These are phyloP conservation scores for Penicillium lividum DNA, from an alignment of 495 filamentous ascomycete species.

Conservation along the genomic window DNA sequence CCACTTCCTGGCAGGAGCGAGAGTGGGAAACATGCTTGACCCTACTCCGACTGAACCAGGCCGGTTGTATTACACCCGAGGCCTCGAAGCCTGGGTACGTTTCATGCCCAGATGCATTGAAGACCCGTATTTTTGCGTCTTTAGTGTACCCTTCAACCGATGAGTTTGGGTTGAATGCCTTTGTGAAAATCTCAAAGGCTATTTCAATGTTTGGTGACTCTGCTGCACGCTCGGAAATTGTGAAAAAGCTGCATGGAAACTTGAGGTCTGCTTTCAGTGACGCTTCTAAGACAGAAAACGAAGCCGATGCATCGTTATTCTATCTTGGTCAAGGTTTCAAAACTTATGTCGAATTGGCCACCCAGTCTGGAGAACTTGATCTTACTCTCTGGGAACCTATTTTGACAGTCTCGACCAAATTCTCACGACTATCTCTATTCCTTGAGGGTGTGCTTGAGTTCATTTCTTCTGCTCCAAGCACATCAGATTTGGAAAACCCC, in stretches of 20 bases:
- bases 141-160: constrained; percentile 49
- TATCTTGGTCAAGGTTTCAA: constrained; percentile 51
- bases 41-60: constrained; percentile 64
- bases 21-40: constrained; percentile 69
- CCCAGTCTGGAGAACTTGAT: constrained; percentile 43
- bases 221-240: constrained; percentile 36
- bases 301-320: constrained; percentile 27
- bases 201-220: constrained; percentile 41
- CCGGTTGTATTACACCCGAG: constrained; percentile 48
- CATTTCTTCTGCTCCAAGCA: constrained; percentile 48
- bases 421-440: constrained; percentile 63
- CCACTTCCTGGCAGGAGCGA: constrained; percentile 67
- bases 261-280: constrained; percentile 28
- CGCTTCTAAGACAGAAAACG: constrained; percentile 24
- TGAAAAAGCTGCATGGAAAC: constrained; percentile 36
- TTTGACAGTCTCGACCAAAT: constrained; percentile 59
- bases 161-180: constrained; percentile 40
- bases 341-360: constrained; percentile 44
- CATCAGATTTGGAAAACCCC: constrained; percentile 43
- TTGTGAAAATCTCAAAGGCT: constrained; percentile 41
- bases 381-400: constrained; percentile 56
- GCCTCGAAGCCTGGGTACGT: constrained; percentile 55
- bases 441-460: constrained; percentile 66
- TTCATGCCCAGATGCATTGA: constrained; percentile 65
- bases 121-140: constrained; percentile 64